Evolutionary conservation across 2,329 filamentous ascomycete species (phyloP).

Genomic region (Xylaria sp.): DNA sequence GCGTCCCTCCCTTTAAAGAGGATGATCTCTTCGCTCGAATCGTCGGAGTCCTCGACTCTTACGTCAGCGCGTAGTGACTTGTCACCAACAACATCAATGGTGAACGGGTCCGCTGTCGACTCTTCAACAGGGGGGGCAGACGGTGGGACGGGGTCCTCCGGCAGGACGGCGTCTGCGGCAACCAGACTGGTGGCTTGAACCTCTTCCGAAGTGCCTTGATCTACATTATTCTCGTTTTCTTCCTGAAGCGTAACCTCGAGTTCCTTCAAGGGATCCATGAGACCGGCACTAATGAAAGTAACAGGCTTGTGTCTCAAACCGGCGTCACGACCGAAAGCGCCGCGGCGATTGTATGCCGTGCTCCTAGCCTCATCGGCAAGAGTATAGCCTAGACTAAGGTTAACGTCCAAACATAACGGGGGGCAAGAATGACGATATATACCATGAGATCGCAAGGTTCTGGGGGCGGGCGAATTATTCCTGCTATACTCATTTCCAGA

Average conservation of each 20-base stretch:
- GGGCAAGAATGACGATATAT: slow-evolving; percentile 5
- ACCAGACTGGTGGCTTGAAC: background rate
- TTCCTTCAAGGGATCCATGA: slow-evolving; percentile 52
- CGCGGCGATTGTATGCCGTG: slow-evolving; percentile 49
- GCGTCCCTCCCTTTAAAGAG: slow-evolving; percentile 62
- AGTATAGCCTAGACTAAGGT: slow-evolving; percentile 38
- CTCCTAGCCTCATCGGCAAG: slow-evolving; percentile 55
- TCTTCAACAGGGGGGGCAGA: background rate
- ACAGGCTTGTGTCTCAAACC: slow-evolving; percentile 54
- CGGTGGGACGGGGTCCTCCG: background rate
- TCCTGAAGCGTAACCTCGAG: slow-evolving; percentile 32
- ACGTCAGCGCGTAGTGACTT: slow-evolving; percentile 17
- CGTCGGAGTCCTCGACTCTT: slow-evolving; percentile 27
- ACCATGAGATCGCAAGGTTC: slow-evolving; percentile 28
- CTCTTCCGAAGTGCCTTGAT: background rate
- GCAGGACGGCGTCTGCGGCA: background rate
- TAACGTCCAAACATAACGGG: slow-evolving; percentile 1
- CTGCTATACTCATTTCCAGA: slow-evolving; percentile 13
- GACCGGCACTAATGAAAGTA: slow-evolving; percentile 56
- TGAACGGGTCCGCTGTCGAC: background rate
- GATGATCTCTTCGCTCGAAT: slow-evolving; percentile 75
- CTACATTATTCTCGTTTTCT: slow-evolving; percentile 2
- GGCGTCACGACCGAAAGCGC: slow-evolving; percentile 42
- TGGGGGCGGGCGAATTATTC: slow-evolving; percentile 13
- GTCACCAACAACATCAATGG: slow-evolving; percentile 31